Base-by-base conservation (phyloP, 1,284 basidiomycete genomes). In the Porogramme epimiltina region DNA sequence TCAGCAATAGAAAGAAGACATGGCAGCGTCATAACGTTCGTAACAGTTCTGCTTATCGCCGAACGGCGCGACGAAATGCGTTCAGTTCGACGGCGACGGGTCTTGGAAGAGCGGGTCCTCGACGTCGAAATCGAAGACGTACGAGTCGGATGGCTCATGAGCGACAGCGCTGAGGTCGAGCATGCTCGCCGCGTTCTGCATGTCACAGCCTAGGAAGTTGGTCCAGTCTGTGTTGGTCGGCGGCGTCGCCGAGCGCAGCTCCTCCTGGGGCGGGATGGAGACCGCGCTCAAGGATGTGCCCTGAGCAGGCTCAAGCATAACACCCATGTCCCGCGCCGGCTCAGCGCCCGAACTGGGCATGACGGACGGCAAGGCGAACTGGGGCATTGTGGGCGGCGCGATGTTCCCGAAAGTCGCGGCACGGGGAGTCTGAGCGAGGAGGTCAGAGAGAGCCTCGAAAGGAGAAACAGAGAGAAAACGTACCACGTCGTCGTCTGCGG, bases 321-420 rank as follows among this genome's bases (percentile, higher is more conserved):
- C 8, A 31, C 28, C 28, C 13, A 31, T 31, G 28, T 31, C 28
- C 6, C 28, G 23, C 18, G 39, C 19, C 38, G n/a, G 22, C n/a
- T 8, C 39, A 43, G 24, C 24, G 49, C 37, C 41, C 26, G 39
- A 49, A 31, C 22, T 41, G 28, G 34, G 50, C 34, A 28, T 31
- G 28, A 31, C 13, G 28, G 28, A 13, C 28, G 46, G 38, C 46
- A 49, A 54, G 24, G 42, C 48, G 53, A 49, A 51, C 47, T 54
- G 54, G 26, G 49, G 25, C 38, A 49, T 45, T 4, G 50, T 11
- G 16, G 52, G 50, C 20, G 50, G 41, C 1, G 52, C 18, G 41
- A 51, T 52, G 24, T 59, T 46, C 13, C 49, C 52, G 46, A 59
- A 61, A 20, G 51, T 50, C 19, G 53, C 31, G 8, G 54, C 42